Base-by-base conservation (phyloP, 1,284 basidiomycete species). In the Leccinum cinnamomeum region DNA sequence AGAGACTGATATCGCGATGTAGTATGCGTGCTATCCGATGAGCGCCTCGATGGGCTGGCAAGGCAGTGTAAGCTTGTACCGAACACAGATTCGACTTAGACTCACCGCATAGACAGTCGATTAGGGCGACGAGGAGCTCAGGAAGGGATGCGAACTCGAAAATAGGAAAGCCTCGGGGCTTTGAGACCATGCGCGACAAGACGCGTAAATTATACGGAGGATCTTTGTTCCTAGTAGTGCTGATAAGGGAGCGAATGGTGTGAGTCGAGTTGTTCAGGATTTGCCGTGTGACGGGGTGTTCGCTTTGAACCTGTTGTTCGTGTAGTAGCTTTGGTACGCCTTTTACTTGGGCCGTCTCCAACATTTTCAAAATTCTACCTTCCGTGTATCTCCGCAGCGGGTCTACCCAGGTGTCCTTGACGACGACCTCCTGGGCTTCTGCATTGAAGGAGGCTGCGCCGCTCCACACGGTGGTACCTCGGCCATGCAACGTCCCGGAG, bases 301-400 rank as follows among this genome's bases (percentile, higher is more conserved):
- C 12, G 3, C 44, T 59, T 20, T 11, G 28, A 8, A 65, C 64
- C 6, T 64, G 64, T 11, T 64, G 62, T n/a, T 65, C 18, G 2
- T 65, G 59, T 1, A 65, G 39, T 16, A 65, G 7, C 7, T 3
- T 48, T 2, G 51, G 57, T 10, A 64, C 14, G 2, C 57, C 16
- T 14, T 53, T 58, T 6, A 65, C 57, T 1, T 10, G 3, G 3
- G 53, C 59, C 3, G 23, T 12, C 4, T 50, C 18, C 48, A 50
- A 23, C 20, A 50, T 50, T 14, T 23, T 50, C 48, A 50, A 50
- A 12, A 50, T 14, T 18, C 48, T 50, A 14, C 48, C 48, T 50
- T 50, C 48, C 2, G 48, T 50, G 48, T 50, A 50, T 7, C 16
- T 12, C 7, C 25, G 7, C 16, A 53, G 25, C 14, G 25, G 51